Conservation (phyloP, 2,329 filamentous ascomycete genomes). For the Aspergillus versicolor region DNA sequence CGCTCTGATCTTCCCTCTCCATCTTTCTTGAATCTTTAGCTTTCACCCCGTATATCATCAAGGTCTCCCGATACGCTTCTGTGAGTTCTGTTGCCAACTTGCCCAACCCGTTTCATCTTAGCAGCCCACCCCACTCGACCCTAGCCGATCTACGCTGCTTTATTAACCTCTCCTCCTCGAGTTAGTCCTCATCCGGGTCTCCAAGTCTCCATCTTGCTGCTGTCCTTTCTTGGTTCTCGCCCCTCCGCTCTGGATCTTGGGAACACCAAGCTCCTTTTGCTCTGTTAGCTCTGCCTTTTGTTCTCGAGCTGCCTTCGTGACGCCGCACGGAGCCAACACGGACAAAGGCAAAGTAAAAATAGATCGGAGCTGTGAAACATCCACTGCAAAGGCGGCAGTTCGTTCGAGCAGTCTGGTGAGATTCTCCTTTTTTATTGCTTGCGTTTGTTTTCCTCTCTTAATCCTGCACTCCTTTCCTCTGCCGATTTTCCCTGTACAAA, state of each 20-base stretch:
- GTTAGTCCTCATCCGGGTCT: conserved; percentile 7
- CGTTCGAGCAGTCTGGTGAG: conserved; percentile 10
- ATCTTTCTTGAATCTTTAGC: not conserved
- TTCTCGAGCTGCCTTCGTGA: not conserved
- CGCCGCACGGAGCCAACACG: not conserved
- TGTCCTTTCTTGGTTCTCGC: conserved; percentile 15
- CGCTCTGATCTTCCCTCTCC: not conserved
- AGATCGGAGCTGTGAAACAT: conserved; percentile 20
- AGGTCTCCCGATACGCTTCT: not conserved
- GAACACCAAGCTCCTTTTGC: conserved; percentile 2
- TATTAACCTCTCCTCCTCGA: conserved; percentile 21
- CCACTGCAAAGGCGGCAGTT: conserved; percentile 1
- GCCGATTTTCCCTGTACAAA: not conserved
- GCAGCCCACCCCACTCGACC: conserved; percentile 13
- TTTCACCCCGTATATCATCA: not conserved
- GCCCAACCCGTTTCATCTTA: conserved; percentile 12
- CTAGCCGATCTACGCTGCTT: conserved; percentile 19
- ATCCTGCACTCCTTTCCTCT: not conserved
- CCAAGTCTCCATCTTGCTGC: conserved; percentile 5
- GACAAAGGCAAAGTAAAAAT: conserved; percentile 15
- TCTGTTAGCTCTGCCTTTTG: conserved; percentile 1
- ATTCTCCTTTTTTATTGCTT: conserved; percentile 10
- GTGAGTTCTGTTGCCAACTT: not conserved
- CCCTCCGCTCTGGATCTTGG: conserved; percentile 15
- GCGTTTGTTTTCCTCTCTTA: not conserved